Evolutionary conservation across 1,284 basidiomycete genomes (phyloP).

Genomic region (Pseudozyma hubeiensis): DNA sequence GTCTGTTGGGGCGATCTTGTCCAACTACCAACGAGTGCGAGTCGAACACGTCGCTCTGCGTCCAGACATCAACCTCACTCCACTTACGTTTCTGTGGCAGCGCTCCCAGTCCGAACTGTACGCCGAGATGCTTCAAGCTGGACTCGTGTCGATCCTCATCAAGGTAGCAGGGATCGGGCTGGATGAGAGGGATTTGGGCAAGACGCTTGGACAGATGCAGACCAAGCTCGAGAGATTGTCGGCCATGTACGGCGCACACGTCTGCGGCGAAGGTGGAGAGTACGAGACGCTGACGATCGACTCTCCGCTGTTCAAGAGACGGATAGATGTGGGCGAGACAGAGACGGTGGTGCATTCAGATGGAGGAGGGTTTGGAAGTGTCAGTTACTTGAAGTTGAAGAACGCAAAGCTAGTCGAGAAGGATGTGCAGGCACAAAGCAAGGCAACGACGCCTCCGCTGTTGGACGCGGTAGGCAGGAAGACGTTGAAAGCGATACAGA

Average conservation of each 20-base stretch:
- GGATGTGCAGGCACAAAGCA: background rate
- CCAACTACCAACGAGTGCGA: conserved; percentile 94
- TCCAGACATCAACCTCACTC: conserved; percentile 78
- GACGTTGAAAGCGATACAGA: conserved; percentile 31
- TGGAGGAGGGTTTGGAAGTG: conserved; percentile 55
- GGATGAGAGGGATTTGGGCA: conserved; percentile 80
- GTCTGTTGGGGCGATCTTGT: conserved; percentile 94
- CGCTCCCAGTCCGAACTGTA: conserved; percentile 85
- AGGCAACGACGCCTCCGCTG: conserved; percentile 11
- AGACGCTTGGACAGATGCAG: conserved; percentile 80
- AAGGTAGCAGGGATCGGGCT: conserved; percentile 97
- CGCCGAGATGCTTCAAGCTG: conserved; percentile 83
- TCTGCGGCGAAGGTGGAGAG: conserved; percentile 98
- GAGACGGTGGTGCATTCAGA: conserved; percentile 63
- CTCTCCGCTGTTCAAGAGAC: conserved; percentile 85
- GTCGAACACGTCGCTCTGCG: conserved; percentile 86
- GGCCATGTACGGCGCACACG: conserved; percentile 85
- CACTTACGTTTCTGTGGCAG: conserved; percentile 94
- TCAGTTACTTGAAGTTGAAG: conserved; percentile 60
- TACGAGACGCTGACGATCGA: conserved; percentile 95
- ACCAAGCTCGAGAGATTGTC: conserved; percentile 81
- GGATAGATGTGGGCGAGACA: conserved; percentile 74
- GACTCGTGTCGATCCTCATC: conserved; percentile 86
- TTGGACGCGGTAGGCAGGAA: conserved; percentile 45
- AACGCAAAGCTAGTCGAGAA: conserved; percentile 54